These are phyloP conservation scores for Geosiphon pyriformis DNA, from an alignment of 192 early-diverging fungal species.

Conservation along the genomic window DNA sequence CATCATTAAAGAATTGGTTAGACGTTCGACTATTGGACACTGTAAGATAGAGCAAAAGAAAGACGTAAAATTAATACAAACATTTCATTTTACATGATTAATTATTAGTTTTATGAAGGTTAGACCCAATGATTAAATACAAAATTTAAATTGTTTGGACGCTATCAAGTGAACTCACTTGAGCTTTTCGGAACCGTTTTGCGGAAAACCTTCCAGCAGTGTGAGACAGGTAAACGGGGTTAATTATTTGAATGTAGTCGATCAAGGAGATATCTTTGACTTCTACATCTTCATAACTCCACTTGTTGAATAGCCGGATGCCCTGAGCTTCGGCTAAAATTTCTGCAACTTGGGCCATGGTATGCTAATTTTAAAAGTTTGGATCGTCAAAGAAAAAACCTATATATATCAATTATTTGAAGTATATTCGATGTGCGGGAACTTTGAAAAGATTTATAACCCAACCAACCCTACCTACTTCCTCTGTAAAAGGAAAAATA, in stretches of 20 bases:
- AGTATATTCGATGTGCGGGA: too few relatives aligned
- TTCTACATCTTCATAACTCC: conserved; percentile 84
- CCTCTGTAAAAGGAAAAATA: too few relatives aligned
- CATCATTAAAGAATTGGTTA: conserved; percentile 99
- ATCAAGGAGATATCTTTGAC: conserved; percentile 83
- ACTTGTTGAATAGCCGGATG: conserved; percentile 79
- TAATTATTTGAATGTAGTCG: conserved; percentile 90
- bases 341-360: conserved; percentile 52
- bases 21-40: conserved; percentile 98
- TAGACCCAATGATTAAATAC: too few relatives aligned
- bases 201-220: conserved; percentile 97
- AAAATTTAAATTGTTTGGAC: too few relatives aligned
- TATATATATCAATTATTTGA: too few relatives aligned
- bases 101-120: too few relatives aligned
- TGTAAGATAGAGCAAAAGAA: conserved; percentile 20
- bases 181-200: conserved; percentile 97
- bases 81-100: conserved; percentile 5
- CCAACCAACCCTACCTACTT: too few relatives aligned
- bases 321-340: conserved; percentile 49
- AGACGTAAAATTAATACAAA: background rate
- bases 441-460: too few relatives aligned
- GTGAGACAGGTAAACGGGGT: conserved; percentile 95
- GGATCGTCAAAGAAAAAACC: too few relatives aligned
- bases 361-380: too few relatives aligned
- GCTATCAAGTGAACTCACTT: too few relatives aligned